Evolutionary conservation across 2,329 filamentous ascomycete species (phyloP).

Genomic region (Colletotrichum shisoi): DNA sequence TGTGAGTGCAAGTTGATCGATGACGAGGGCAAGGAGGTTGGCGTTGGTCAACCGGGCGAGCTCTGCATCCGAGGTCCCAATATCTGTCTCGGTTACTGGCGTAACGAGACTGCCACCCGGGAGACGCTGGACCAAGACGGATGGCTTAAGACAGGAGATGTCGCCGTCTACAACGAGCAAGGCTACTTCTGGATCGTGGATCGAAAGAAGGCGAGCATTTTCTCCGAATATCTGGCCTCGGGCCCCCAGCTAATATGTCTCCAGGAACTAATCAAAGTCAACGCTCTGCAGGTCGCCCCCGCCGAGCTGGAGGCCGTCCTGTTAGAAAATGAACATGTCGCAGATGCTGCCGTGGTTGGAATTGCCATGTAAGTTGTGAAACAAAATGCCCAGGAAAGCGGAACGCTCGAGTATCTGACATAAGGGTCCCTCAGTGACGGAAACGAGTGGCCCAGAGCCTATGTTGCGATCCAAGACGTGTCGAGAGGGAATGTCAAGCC

Average conservation of each 20-base stretch:
- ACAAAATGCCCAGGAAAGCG: neutral
- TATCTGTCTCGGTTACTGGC: constrained; percentile 67
- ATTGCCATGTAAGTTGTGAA: constrained; percentile 54
- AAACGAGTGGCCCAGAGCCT: constrained; percentile 62
- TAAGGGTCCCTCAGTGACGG: constrained; percentile 47
- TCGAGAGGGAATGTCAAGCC: constrained; percentile 56
- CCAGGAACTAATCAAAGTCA: constrained; percentile 67
- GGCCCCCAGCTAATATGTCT: constrained; percentile 2
- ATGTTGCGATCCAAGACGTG: constrained; percentile 59
- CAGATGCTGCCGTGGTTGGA: constrained; percentile 64
- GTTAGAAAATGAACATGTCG: constrained; percentile 59
- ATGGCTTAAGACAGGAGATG: constrained; percentile 68
- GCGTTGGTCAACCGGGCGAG: constrained; percentile 59
- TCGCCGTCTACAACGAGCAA: constrained; percentile 58
- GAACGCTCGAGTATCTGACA: constrained; percentile 3
- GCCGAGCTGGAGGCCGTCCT: constrained; percentile 64
- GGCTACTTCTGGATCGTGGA: constrained; percentile 57
- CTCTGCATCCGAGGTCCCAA: constrained; percentile 64
- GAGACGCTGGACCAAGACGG: constrained; percentile 60
- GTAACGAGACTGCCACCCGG: constrained; percentile 61
- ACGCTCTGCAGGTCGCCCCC: constrained; percentile 67
- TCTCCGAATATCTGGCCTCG: neutral
- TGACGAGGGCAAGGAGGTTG: constrained; percentile 60
- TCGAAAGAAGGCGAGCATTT: constrained; percentile 56
- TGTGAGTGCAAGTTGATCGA: constrained; percentile 62